Evolutionary conservation across 2,329 filamentous ascomycete species (phyloP).

Genomic region (Venturia oleaginea): DNA sequence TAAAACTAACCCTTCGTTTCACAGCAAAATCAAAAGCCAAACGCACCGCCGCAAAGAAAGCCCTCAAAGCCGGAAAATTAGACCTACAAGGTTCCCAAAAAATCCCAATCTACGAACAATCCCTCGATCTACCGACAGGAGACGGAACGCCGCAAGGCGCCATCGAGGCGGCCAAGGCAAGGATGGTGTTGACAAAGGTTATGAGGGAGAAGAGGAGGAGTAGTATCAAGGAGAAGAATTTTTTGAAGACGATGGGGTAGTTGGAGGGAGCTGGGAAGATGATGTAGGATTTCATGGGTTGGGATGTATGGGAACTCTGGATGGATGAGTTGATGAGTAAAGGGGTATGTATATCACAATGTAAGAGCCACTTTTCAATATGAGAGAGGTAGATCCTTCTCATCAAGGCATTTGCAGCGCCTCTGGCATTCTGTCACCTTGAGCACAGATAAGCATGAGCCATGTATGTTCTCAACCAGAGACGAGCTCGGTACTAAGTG

Average conservation of each 20-base stretch:
- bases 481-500: background rate
- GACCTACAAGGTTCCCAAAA: conserved; percentile 56
- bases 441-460: background rate
- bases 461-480: background rate
- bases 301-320: background rate
- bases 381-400: background rate
- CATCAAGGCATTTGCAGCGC: too few relatives aligned
- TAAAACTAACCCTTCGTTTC: background rate
- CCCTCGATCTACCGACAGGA: conserved; percentile 57
- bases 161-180: conserved; percentile 38
- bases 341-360: conserved; percentile 2
- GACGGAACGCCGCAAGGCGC: conserved; percentile 40
- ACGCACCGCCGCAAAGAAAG: conserved; percentile 60
- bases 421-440: background rate
- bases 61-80: conserved; percentile 52
- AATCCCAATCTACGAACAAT: conserved; percentile 69
- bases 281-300: background rate
- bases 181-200: conserved; percentile 57
- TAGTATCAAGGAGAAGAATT: conserved; percentile 77
- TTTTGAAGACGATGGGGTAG: conserved; percentile 64
- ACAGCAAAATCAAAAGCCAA: conserved; percentile 79
- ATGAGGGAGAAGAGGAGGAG: conserved; percentile 67
- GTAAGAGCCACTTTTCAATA: background rate
- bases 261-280: background rate
- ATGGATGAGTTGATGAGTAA: background rate